A percentile compares a stretch with the other conserved stretches of the same genome.
These are phyloP conservation scores for Leptographium wingfieldii DNA, from an alignment of 2,329 filamentous ascomycete genomes.

Conservation along the genomic window DNA sequence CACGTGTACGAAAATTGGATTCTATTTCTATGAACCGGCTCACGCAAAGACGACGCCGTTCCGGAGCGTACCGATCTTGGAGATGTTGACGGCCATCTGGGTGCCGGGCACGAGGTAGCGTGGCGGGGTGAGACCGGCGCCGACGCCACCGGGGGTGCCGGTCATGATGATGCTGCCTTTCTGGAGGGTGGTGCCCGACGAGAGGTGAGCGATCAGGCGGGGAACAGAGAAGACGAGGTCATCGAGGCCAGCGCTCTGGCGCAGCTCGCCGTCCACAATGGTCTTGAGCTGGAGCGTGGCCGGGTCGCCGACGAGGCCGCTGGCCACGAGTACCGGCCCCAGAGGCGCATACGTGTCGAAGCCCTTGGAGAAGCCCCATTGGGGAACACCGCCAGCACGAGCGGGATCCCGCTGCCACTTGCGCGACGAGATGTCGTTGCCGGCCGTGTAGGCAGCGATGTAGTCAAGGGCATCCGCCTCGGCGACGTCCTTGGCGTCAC, in stretches of 20 bases:
- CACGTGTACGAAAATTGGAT: no score
- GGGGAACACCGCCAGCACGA: conserved; percentile 37
- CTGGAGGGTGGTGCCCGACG: conserved; percentile 27
- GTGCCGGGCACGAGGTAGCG: conserved; percentile 26
- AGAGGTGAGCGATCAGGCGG: conserved; percentile 24
- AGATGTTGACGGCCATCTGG: conserved; percentile 25
- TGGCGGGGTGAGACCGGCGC: conserved; percentile 28
- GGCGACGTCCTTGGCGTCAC: conserved; percentile 27
- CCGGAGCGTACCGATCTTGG: conserved; percentile 26
- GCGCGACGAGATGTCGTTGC: conserved; percentile 42
- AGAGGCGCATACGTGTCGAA: conserved; percentile 44
- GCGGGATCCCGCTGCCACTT: conserved; percentile 33
- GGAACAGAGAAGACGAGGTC: conserved; percentile 33
- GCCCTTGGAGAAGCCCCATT: conserved; percentile 44
- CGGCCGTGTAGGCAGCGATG: conserved; percentile 38
- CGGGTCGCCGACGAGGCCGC: conserved; percentile 29
- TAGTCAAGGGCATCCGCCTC: conserved; percentile 31
- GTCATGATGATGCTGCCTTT: conserved; percentile 33
- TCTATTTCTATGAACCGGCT: background rate
- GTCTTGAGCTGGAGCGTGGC: conserved; percentile 29
- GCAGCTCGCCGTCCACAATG: conserved; percentile 31
- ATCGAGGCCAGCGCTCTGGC: conserved; percentile 27
- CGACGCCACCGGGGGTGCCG: conserved; percentile 31
- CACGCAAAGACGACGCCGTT: conserved; percentile 22
- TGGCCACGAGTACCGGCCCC: conserved; percentile 16